phyloP scores from a whole-genome alignment of 2,329 filamentous ascomycete genomes.

The Teratosphaeria epicoccoides region DNA sequence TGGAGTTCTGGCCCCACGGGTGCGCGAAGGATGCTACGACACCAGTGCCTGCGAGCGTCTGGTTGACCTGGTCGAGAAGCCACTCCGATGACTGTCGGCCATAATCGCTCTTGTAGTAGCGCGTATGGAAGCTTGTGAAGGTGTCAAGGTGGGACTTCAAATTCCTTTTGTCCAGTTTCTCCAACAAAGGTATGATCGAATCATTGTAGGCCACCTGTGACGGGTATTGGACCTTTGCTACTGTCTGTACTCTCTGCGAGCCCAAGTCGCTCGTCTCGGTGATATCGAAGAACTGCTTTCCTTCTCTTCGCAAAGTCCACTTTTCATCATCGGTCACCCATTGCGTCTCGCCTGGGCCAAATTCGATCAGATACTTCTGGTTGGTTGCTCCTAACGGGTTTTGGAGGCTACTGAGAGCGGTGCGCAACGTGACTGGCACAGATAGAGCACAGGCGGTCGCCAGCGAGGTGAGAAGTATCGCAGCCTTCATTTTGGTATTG shows the following conservation, averaged over 20 bases:
- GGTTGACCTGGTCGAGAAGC: constrained; percentile 65
- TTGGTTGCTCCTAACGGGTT: constrained; percentile 15
- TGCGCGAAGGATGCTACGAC: constrained; percentile 66
- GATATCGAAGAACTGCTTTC: constrained; percentile 88
- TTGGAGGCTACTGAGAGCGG: constrained; percentile 10
- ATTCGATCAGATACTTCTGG: constrained; percentile 66
- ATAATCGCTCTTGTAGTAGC: constrained; percentile 69
- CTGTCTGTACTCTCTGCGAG: constrained; percentile 8
- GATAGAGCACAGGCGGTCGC: constrained; percentile 7
- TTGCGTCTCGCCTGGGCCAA: constrained; percentile 68
- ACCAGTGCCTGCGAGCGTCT: constrained; percentile 64
- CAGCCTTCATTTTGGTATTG: constrained; percentile 5
- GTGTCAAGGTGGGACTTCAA: constrained; percentile 70
- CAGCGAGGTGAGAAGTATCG: constrained; percentile 2
- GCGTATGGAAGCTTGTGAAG: constrained; percentile 68
- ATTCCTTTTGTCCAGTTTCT: constrained; percentile 60
- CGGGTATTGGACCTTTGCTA: constrained; percentile 51
- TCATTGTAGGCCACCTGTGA: constrained; percentile 54
- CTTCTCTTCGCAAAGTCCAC: constrained; percentile 74
- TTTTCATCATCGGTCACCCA: constrained; percentile 94
- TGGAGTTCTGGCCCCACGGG: constrained; percentile 77
- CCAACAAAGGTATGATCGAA: constrained; percentile 55
- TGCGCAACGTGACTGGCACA: constrained; percentile 4
- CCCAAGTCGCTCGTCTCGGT: constrained; percentile 55
- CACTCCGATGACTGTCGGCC: constrained; percentile 80